A percentile compares a stretch with the other conserved stretches of the same genome.
These are phyloP conservation scores for Zanthoxylum bungeanum DNA, from an alignment of 345 rosid genomes.

Conservation along the genomic window DNA sequence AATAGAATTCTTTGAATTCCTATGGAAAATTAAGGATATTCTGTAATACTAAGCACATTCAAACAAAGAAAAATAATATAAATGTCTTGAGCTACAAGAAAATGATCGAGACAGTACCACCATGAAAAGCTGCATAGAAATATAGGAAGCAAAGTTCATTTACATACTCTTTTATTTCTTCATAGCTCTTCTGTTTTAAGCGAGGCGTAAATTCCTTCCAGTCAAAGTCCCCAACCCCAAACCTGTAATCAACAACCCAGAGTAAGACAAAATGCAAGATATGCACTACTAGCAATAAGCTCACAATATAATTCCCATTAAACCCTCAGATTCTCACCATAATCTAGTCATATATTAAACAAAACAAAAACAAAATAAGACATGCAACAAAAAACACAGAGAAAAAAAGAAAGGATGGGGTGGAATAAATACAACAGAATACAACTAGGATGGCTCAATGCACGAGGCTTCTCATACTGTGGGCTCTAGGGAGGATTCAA, in stretches of 20 bases:
- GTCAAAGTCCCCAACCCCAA: constrained; percentile 84
- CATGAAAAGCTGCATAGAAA: neutral
- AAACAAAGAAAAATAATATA: neutral
- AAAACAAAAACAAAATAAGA: neutral
- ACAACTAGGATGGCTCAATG: too few species aligned
- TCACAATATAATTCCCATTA: neutral
- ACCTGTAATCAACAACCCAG: constrained; percentile 42
- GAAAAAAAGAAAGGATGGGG: neutral
- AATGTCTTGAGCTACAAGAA: neutral
- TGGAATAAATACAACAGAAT: constrained; percentile 1
- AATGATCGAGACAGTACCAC: neutral
- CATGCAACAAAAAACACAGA: neutral
- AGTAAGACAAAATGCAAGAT: constrained; percentile 16
- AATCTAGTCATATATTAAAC: neutral
- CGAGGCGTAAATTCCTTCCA: constrained; percentile 89
- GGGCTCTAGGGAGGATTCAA: too few species aligned
- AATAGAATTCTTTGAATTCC: neutral
- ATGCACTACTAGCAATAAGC: neutral
- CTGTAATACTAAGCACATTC: neutral
- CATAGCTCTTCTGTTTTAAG: constrained; percentile 85
- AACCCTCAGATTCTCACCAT: constrained; percentile 14
- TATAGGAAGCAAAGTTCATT: constrained; percentile 20
- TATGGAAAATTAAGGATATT: neutral
- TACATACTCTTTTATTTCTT: constrained; percentile 76
- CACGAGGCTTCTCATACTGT: too few species aligned